Conservation (phyloP, 2,329 filamentous ascomycete genomes). For the Clarireedia hainanense region DNA sequence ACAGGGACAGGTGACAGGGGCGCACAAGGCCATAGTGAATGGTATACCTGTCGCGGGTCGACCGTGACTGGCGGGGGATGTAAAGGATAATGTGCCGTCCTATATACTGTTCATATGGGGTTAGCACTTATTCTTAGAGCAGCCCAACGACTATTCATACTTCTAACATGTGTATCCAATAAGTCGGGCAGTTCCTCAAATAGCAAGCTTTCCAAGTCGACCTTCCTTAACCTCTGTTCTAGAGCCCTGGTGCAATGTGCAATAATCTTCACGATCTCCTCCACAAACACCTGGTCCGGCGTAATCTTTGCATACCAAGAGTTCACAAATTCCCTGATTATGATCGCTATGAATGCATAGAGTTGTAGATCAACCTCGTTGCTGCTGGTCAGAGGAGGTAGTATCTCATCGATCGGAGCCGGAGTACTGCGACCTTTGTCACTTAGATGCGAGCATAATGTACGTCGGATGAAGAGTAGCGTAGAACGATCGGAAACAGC, state of each 20-base stretch:
- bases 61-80: conserved; percentile 51
- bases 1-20: conserved; percentile 69
- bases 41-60: conserved; percentile 65
- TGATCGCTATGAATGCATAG: conserved; percentile 84
- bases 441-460: conserved; percentile 65
- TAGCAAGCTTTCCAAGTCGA: conserved; percentile 75
- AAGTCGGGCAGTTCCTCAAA: conserved; percentile 84
- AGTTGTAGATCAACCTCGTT: conserved; percentile 91
- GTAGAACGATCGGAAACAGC: conserved; percentile 73
- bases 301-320: conserved; percentile 93
- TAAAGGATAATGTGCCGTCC: conserved; percentile 53
- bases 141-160: conserved; percentile 37
- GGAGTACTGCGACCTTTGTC: conserved; percentile 46
- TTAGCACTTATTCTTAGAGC: conserved; percentile 8
- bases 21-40: conserved; percentile 74
- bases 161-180: conserved; percentile 69
- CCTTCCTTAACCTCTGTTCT: conserved; percentile 73
- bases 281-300: conserved; percentile 78
- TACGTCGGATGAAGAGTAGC: conserved; percentile 69
- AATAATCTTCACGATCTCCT: conserved; percentile 82
- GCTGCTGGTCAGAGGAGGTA: conserved; percentile 87
- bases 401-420: conserved; percentile 67
- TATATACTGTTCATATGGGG: conserved; percentile 52
- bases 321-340: conserved; percentile 84
- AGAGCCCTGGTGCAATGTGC: conserved; percentile 84